Conservation (phyloP, 2,329 filamentous ascomycete genomes). For the Penicillium sp. region DNA sequence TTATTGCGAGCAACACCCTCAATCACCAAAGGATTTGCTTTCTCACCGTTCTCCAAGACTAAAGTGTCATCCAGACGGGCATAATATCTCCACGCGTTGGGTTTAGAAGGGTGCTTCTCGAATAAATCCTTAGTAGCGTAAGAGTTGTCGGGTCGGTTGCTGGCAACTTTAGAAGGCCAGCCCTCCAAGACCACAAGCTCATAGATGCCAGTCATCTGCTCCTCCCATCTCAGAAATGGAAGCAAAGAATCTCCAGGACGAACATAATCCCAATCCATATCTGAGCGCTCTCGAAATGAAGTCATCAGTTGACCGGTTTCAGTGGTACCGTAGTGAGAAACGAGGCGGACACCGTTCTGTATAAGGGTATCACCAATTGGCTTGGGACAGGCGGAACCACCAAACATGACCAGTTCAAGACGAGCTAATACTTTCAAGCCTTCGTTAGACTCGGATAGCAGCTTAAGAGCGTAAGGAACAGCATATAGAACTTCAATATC, state of each 20-base stretch:
- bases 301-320: slow-evolving; percentile 62
- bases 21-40: slow-evolving; percentile 45
- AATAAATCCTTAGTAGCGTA: slow-evolving; percentile 38
- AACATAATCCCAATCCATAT: slow-evolving; percentile 60
- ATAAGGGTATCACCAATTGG: slow-evolving; percentile 55
- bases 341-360: slow-evolving; percentile 51
- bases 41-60: slow-evolving; percentile 49
- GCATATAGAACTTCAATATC: not conserved
- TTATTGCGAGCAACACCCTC: slow-evolving; percentile 55
- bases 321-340: slow-evolving; percentile 57
- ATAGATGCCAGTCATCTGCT: slow-evolving; percentile 30
- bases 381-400: slow-evolving; percentile 57
- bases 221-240: slow-evolving; percentile 41
- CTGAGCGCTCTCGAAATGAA: slow-evolving; percentile 50
- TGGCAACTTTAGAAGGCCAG: slow-evolving; percentile 37
- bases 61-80: slow-evolving; percentile 46
- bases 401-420: slow-evolving; percentile 55
- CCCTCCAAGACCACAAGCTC: slow-evolving; percentile 34
- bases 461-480: not conserved
- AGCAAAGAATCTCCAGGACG: slow-evolving; percentile 38
- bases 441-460: not conserved
- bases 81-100: slow-evolving; percentile 34
- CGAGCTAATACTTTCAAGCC: slow-evolving; percentile 28
- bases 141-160: slow-evolving; percentile 45
- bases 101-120: not conserved